Base-by-base conservation (phyloP, 2,329 filamentous ascomycete species). In the Cercospora sp. region DNA sequence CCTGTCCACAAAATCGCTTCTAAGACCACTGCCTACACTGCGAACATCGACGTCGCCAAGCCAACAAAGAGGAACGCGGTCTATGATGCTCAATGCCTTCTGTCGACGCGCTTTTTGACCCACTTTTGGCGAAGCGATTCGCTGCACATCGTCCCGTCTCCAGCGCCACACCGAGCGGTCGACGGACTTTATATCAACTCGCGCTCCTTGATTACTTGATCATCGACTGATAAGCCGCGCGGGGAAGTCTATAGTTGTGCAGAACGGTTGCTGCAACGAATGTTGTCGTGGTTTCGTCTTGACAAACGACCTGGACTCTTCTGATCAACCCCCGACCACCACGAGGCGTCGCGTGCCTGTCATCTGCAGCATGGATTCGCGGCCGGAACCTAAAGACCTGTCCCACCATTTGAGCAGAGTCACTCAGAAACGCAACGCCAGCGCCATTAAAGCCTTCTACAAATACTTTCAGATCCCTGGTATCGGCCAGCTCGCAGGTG, bases 381-480 rank as follows among this genome's bases (percentile, higher is more conserved):
- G 76, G 32, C 77, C 82, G 32, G 78, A 81, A 61, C 92, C 94
- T 5, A 82, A 88, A 72, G 91, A 97, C 79, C 84, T 97, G 69
- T 90, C 89, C 73, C 92, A 97, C 78, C 90, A 94, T 77, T 90
- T 89, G 73, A 94, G 92, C 0, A 83, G 87, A 66, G 84, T 88
- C 55, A 90, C 92, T 59, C 89, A 85, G 75, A 85, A 86, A 58
- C 86, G 92, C 8, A 74, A 82, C 6, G 82, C 86, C 6, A 95
- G 89, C 76, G 83, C 83, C 53, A 86, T 97, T 78, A 97, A 97
- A 83, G 77, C 85, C 43, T 92, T 94, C 79, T 97, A 97, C 84
- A 93, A 92, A 80, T 97, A 92, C 81, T 95, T 95, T 74, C 70
- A 74, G 10, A 87, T 88, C 63, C 87, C 87, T 0, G 86, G 86